phyloP scores from a whole-genome alignment of 345 rosid species.

The Mallotus nudiflorus region DNA sequence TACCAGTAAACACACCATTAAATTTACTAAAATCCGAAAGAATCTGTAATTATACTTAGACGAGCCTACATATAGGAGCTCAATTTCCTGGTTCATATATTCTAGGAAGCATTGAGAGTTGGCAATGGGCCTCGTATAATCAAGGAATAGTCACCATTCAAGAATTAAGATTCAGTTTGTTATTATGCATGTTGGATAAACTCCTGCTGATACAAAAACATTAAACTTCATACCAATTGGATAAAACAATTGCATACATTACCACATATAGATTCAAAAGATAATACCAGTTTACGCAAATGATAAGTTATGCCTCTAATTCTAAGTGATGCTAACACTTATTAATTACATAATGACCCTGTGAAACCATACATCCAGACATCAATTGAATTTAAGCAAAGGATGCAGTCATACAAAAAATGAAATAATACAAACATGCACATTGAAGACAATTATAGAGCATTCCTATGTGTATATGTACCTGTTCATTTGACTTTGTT shows the following conservation, averaged over 20 bases:
- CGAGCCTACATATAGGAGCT: not conserved
- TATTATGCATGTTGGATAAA: not conserved
- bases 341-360: not conserved
- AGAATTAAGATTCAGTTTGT: too few relatives aligned
- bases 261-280: not conserved
- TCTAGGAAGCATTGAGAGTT: not conserved
- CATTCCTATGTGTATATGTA: constrained; percentile 21
- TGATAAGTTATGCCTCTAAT: not conserved
- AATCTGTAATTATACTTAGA: not conserved
- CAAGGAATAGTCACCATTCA: not conserved
- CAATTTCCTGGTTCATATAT: not conserved
- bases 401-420: not conserved
- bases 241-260: not conserved
- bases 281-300: constrained; percentile 1
- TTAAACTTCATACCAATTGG: not conserved
- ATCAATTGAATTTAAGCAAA: not conserved
- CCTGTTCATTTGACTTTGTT: constrained; percentile 45
- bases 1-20: not conserved
- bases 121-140: not conserved
- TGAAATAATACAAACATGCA: not conserved
- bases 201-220: too few relatives aligned
- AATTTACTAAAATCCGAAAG: not conserved
- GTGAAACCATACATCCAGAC: not conserved
- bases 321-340: not conserved
- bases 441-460: constrained; percentile 1